These are phyloP conservation scores for Phyllostachys edulis DNA, from an alignment of 176 grass and related monocot genomes.

Conservation along the genomic window DNA sequence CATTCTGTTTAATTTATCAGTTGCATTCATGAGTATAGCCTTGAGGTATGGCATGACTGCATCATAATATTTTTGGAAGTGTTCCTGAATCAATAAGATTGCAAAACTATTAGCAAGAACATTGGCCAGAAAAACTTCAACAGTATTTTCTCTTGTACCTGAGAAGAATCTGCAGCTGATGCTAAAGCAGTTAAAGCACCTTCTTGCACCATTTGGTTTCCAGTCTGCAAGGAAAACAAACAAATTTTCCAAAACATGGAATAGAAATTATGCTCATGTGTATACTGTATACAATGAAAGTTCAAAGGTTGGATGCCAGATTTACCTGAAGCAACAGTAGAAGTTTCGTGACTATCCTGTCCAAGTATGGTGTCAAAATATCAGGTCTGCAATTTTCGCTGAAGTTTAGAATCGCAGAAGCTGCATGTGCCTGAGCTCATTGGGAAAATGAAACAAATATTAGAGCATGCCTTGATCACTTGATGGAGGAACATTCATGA, in stretches of 20 bases:
- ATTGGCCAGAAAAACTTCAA: slow-evolving; percentile 20
- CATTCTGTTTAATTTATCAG: slow-evolving; percentile 97
- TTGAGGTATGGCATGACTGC: slow-evolving; percentile 95
- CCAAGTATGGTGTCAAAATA: slow-evolving; percentile 87
- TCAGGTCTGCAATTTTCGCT: slow-evolving; percentile 94
- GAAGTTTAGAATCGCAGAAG: slow-evolving; percentile 92
- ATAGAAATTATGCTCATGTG: not conserved
- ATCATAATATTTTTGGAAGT: slow-evolving; percentile 99
- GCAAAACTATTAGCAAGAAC: slow-evolving; percentile 19
- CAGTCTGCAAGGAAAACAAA: slow-evolving; percentile 52
- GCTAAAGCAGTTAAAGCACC: slow-evolving; percentile 95
- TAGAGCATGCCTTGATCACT: slow-evolving; percentile 23
- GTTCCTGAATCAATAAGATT: slow-evolving; percentile 60
- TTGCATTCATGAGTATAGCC: slow-evolving; percentile 94
- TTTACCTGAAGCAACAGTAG: slow-evolving; percentile 76
- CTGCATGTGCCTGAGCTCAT: slow-evolving; percentile 78
- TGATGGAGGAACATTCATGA: slow-evolving; percentile 22
- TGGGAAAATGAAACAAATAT: slow-evolving; percentile 21
- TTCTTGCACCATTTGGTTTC: slow-evolving; percentile 99
- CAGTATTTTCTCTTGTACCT: slow-evolving; percentile 45
- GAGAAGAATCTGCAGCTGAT: slow-evolving; percentile 96
- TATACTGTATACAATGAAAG: slow-evolving; percentile 8
- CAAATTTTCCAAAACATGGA: slow-evolving; percentile 13
- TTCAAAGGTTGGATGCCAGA: slow-evolving; percentile 25
- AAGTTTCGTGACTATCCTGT: slow-evolving; percentile 81